Evolutionary conservation across 2,329 filamentous ascomycete species (phyloP).

Genomic region (Paraconiothyrium sp.): DNA sequence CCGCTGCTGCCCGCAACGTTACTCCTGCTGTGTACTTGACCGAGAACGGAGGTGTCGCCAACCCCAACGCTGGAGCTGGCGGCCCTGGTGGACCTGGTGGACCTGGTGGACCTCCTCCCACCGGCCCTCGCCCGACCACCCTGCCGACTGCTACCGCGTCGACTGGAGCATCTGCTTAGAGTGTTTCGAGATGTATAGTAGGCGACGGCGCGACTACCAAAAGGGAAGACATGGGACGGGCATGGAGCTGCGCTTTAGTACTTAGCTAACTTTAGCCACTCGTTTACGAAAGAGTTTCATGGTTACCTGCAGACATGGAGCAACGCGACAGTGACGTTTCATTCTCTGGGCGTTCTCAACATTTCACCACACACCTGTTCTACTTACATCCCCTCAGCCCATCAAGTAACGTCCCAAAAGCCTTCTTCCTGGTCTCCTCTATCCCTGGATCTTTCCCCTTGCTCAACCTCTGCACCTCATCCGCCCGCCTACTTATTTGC

Average conservation of each 20-base stretch:
- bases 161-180: neutral
- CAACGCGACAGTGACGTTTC: conserved; percentile 4
- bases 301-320: conserved; percentile 27
- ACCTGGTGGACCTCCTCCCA: conserved; percentile 27
- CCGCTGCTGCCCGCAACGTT: conserved; percentile 34
- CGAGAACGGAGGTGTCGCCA: conserved; percentile 40
- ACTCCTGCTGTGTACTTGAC: conserved; percentile 39
- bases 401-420: conserved; percentile 35
- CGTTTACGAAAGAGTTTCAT: conserved; percentile 20
- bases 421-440: conserved; percentile 31
- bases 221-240: neutral
- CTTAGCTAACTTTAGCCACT: conserved; percentile 27
- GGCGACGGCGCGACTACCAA: neutral
- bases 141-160: conserved; percentile 17
- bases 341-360: neutral
- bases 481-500: conserved; percentile 15
- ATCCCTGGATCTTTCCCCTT: conserved; percentile 17
- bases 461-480: neutral
- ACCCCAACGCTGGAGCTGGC: conserved; percentile 31
- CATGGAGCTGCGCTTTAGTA: conserved; percentile 17
- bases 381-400: conserved; percentile 40
- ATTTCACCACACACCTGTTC: neutral
- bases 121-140: conserved; percentile 20
- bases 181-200: neutral
- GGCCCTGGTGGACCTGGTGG: conserved; percentile 5